Conservation (phyloP, 495 filamentous ascomycete genomes). For the Neurospora pannonica region DNA sequence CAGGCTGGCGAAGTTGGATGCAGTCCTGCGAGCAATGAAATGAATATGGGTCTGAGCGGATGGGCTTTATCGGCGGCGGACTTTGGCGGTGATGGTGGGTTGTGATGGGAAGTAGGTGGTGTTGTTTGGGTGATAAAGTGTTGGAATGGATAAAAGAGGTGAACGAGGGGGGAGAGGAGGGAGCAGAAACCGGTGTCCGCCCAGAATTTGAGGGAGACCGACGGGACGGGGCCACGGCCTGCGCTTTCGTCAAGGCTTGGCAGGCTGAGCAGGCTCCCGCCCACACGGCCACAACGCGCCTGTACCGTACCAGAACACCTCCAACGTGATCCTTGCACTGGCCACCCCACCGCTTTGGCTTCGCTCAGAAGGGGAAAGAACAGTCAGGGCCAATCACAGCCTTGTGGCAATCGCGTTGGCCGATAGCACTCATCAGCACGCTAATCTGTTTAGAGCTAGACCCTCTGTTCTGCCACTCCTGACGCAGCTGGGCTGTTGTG, state of each 20-base stretch:
- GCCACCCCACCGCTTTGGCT: background rate
- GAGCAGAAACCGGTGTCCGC: background rate
- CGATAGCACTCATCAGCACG: background rate
- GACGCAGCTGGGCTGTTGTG: background rate
- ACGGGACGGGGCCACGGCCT: background rate
- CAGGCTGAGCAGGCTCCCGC: background rate
- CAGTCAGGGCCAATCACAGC: background rate
- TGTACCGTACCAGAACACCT: background rate
- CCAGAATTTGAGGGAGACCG: background rate
- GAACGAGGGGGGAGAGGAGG: background rate
- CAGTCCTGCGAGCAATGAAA: constrained; percentile 22
- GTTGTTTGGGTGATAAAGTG: background rate
- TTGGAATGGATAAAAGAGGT: background rate
- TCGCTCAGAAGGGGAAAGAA: background rate
- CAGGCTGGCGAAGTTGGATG: constrained; percentile 37
- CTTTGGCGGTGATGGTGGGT: constrained; percentile 12
- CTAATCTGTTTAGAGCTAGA: background rate
- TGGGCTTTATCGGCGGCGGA: constrained; percentile 4
- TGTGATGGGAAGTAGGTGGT: constrained; percentile 7
- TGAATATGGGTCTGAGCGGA: constrained; percentile 7
- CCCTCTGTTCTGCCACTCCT: background rate
- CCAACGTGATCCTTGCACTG: background rate
- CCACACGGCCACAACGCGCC: background rate
- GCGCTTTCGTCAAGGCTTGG: background rate
- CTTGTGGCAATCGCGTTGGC: background rate